Evolutionary conservation across 495 filamentous ascomycete species (phyloP), one percentile per base, ranked within the genome.

Genomic region (Talaromyces wortmannii): DNA sequence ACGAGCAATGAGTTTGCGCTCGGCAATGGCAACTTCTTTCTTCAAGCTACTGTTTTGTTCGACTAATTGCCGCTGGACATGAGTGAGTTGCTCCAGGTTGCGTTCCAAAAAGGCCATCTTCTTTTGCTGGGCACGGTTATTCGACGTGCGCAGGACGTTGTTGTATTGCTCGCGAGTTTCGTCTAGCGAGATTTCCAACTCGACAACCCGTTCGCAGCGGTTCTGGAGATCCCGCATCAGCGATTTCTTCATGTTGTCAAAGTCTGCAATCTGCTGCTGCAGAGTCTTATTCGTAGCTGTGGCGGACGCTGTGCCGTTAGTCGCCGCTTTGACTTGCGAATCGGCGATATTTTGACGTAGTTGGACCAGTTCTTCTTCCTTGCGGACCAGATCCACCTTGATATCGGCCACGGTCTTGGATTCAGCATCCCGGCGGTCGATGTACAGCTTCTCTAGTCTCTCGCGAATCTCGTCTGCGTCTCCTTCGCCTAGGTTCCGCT

Each of bases 81-180:
- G 88, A 0, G 95, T 98, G 43, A 98, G 79, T 72, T 97, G 95
- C 73, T 98, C 94, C 13, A 98, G 83, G 69, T 98, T 98, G 65
- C 94, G 87, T 73, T 98, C 95, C 45, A 98, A 75, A 83, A 98
- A 98, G 6, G 92, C 94, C 90, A 98, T 97, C 81, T 97, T 98
- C 85, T 98, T 98, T 71, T 97, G 94, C 73, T 98, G 94, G 18
- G 92, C 91, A 40, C 92, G 88, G 77, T 95, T 97, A 78, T 97
- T 97, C 53, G 90, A 95, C 16, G 89, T 89, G 31, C 92, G 86
- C 40, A 98, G 82, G 47, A 98, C 92, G 60, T 95, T 95, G 76
- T 97, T 97, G 72, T 98, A 98, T 71, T 97, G 94, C 74, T 98
- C 95, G 48, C 94, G 84, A 5, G 94, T 95, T 74, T 96, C 91